A percentile compares a stretch with the other conserved stretches of the same genome.
Conservation (phyloP, 331 rosid species). For the Acacia pycnantha region DNA sequence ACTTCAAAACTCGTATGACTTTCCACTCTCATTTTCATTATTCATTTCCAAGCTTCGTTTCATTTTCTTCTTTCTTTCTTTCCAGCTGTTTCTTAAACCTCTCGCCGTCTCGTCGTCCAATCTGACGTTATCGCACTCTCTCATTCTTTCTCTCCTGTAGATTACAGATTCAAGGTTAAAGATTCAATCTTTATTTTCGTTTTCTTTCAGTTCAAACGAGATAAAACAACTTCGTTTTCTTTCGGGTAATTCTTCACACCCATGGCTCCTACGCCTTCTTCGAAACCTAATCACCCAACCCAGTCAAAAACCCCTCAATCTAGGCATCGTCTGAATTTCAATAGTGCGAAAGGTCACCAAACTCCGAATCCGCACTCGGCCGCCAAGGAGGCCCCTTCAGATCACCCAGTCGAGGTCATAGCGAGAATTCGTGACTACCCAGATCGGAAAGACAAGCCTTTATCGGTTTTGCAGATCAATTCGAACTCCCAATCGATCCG, state of each 20-base stretch:
- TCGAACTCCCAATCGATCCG: constrained; percentile 53
- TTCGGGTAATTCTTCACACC: constrained; percentile 14
- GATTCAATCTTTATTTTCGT: constrained; percentile 44
- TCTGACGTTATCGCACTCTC: constrained; percentile 16
- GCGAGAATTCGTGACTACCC: constrained; percentile 91
- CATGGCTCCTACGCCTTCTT: constrained; percentile 94
- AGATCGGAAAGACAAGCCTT: constrained; percentile 72
- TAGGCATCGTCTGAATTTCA: constrained; percentile 74
- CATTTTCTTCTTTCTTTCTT: constrained; percentile 9
- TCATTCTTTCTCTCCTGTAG: constrained; percentile 3
- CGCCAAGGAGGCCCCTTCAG: constrained; percentile 52
- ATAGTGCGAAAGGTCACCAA: constrained; percentile 46
- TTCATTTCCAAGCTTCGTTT: not conserved
- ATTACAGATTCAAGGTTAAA: constrained; percentile 2
- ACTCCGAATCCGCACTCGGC: constrained; percentile 58
- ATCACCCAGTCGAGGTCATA: constrained; percentile 91
- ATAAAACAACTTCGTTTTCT: not conserved
- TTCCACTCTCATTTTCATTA: not conserved
- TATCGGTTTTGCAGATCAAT: constrained; percentile 57
- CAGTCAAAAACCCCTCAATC: constrained; percentile 75
- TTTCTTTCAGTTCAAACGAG: not conserved
- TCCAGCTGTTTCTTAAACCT: constrained; percentile 22
- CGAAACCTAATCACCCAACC: constrained; percentile 56
- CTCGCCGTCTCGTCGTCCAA: constrained; percentile 20
- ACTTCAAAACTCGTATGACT: constrained; percentile 35